Evolutionary conservation across 257 asterid species (phyloP).

Genomic region (Solanum chmielewskii): DNA sequence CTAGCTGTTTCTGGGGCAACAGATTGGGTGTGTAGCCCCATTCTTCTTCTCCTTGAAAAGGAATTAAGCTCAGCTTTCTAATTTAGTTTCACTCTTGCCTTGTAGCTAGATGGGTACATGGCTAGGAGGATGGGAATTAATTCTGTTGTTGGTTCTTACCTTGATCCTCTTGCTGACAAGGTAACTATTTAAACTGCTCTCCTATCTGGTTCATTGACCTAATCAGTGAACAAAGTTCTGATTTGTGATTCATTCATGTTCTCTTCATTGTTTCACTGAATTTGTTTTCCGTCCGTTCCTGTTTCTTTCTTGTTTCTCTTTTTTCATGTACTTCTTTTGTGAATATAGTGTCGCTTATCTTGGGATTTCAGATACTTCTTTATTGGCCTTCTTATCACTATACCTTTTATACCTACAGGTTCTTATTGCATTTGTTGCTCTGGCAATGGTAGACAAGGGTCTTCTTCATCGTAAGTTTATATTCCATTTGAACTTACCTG

Average conservation of each 20-base stretch:
- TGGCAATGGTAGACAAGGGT: slow-evolving; percentile 85
- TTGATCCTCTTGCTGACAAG: slow-evolving; percentile 99
- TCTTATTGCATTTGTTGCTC: slow-evolving; percentile 72
- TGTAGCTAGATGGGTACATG: slow-evolving; percentile 86
- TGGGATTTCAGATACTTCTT: not conserved
- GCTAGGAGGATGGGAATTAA: slow-evolving; percentile 87
- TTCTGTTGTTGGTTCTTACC: slow-evolving; percentile 94
- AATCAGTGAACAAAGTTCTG: not conserved
- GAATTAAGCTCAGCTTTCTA: not conserved
- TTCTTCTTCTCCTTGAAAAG: not conserved
- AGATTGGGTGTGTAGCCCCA: slow-evolving; percentile 65
- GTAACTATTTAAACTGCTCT: slow-evolving; percentile 17
- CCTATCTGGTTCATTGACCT: not conserved
- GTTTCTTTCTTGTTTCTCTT: not conserved
- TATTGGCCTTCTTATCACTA: not conserved
- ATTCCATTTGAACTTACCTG: not conserved
- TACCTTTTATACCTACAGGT: slow-evolving; percentile 28
- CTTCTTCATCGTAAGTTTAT: slow-evolving; percentile 69
- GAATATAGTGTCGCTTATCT: not conserved
- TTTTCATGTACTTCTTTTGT: not conserved
- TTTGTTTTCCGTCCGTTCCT: not conserved
- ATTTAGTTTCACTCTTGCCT: slow-evolving; percentile 1
- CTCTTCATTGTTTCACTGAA: not conserved
- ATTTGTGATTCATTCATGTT: not conserved
- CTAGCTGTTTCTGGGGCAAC: slow-evolving; percentile 82